Evolutionary conservation across 768 basidiomycete genomes (phyloP), one percentile per base, ranked within the genome.

Genomic region (Mycena epipterygia): DNA sequence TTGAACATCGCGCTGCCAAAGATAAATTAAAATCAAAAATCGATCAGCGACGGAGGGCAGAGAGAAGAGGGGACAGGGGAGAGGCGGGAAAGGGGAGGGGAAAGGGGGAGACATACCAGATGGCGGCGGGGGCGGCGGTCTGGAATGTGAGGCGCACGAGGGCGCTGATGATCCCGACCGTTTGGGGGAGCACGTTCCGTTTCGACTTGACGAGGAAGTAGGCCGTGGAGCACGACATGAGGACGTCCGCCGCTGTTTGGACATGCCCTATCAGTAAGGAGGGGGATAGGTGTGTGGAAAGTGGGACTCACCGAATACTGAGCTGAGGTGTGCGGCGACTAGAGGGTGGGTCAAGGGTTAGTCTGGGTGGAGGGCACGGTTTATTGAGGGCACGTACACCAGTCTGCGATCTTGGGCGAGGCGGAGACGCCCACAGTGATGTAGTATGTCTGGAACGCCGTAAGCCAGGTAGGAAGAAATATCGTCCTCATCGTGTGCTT

Each of bases 91-190:
- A 51, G 4, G 14, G 29, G 7, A 9, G 49, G 39, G 25, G 32
- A 29, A 8, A 5, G n/a, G 30, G 13, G 30, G 33, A 42, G 17
- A 41, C 72, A 21, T 63, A 81, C 79, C 81, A 82, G 37, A 82
- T 17, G 14, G 80, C 75, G 55, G 81, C 81, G 21, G 81, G 80
- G 21, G 79, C 76, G 7, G 79, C 75, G 13, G 78, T 77, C 61
- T 77, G 74, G 44, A 79, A 80, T 0, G 79, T 81, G 27, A 82
- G 73, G 21, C 78, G 76, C 12, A 80, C 71, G 21, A 82, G 74
- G 4, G 80, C 68, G 25, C 51, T 71, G 62, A 81, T 75, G 30
- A 78, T 49, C 44, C 79, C 76, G 33, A 76, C 71, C 19, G 78
- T 78, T 77, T 79, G 77, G 12, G 79, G 78, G 3, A 80, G 72